Percentiles rank a stretch among this genome's conserved stretches.
Evolutionary conservation across 495 filamentous ascomycete species (phyloP).

Genomic region (Copromyces sp.): DNA sequence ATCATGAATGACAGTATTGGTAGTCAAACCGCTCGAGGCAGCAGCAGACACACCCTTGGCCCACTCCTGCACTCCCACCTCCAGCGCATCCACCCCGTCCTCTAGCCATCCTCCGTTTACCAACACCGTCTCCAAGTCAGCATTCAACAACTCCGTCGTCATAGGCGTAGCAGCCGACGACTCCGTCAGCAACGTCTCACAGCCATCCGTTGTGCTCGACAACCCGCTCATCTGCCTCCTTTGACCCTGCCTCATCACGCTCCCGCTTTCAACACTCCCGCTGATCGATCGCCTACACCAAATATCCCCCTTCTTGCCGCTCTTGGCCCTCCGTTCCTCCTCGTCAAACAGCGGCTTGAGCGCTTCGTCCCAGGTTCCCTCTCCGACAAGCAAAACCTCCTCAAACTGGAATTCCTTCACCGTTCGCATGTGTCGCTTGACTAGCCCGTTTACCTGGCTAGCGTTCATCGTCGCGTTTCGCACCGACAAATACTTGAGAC

Average conservation of each 20-base stretch:
- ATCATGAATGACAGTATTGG: not conserved
- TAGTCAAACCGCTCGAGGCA: conserved; percentile 13
- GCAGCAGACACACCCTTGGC: conserved; percentile 37
- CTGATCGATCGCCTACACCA: conserved; percentile 33
- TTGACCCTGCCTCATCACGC: conserved; percentile 5
- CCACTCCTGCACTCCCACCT: conserved; percentile 36
- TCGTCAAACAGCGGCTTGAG: conserved; percentile 49
- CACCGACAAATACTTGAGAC: conserved; percentile 52
- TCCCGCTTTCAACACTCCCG: not conserved
- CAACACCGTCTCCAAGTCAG: conserved; percentile 27
- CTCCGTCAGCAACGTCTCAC: conserved; percentile 21
- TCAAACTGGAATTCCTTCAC: conserved; percentile 65
- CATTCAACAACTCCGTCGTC: conserved; percentile 30
- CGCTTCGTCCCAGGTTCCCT: conserved; percentile 65
- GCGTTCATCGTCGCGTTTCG: conserved; percentile 57
- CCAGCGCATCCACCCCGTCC: conserved; percentile 19
- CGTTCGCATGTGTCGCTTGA: conserved; percentile 48
- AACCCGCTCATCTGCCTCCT: not conserved
- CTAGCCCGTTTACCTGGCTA: conserved; percentile 53
- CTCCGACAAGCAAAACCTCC: conserved; percentile 48
- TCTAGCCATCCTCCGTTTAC: conserved; percentile 26
- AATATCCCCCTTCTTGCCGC: conserved; percentile 13
- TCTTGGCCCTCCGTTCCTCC: not conserved
- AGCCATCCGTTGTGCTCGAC: not conserved
- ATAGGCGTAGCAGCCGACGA: conserved; percentile 36